phyloP scores from a whole-genome alignment of 345 rosid genomes.

The Adansonia digitata region DNA sequence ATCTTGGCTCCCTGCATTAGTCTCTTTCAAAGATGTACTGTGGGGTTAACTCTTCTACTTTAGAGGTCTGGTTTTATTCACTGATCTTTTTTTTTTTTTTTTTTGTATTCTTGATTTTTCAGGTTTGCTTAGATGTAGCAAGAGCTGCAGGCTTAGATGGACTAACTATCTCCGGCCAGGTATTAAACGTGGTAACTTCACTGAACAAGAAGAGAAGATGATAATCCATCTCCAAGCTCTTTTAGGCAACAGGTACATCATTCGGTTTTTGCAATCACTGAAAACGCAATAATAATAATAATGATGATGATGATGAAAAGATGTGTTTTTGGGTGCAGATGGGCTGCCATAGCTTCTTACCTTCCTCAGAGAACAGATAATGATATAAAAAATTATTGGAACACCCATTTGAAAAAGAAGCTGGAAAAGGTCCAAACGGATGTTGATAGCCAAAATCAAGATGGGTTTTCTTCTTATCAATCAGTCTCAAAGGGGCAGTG shows the following conservation, averaged over 20 bases:
- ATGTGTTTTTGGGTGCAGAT: slow-evolving; percentile 36
- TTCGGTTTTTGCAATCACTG: too few relatives aligned
- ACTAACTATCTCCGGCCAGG: slow-evolving; percentile 95
- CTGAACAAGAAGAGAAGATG: slow-evolving; percentile 82
- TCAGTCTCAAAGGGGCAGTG: slow-evolving; percentile 13
- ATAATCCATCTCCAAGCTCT: slow-evolving; percentile 97
- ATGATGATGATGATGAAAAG: too few relatives aligned
- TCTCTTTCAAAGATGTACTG: not conserved
- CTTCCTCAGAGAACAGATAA: slow-evolving; percentile 97
- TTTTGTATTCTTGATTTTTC: slow-evolving; percentile 12
- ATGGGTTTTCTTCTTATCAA: slow-evolving; percentile 35
- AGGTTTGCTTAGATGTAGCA: slow-evolving; percentile 96
- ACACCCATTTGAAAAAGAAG: slow-evolving; percentile 86
- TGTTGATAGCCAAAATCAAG: slow-evolving; percentile 24
- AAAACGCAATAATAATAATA: too few relatives aligned
- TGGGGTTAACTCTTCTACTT: not conserved
- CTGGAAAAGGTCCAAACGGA: slow-evolving; percentile 50
- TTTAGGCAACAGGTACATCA: slow-evolving; percentile 75
- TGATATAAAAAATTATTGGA: slow-evolving; percentile 93
- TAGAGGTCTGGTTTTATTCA: too few relatives aligned
- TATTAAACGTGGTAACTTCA: slow-evolving; percentile 84
- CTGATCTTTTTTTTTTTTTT: not conserved
- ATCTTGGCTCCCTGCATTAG: not conserved
- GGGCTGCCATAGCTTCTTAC: slow-evolving; percentile 99
- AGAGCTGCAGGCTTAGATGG: slow-evolving; percentile 98